Conservation (phyloP, 2,329 filamentous ascomycete species). For the Pseudopyricularia cyperi region DNA sequence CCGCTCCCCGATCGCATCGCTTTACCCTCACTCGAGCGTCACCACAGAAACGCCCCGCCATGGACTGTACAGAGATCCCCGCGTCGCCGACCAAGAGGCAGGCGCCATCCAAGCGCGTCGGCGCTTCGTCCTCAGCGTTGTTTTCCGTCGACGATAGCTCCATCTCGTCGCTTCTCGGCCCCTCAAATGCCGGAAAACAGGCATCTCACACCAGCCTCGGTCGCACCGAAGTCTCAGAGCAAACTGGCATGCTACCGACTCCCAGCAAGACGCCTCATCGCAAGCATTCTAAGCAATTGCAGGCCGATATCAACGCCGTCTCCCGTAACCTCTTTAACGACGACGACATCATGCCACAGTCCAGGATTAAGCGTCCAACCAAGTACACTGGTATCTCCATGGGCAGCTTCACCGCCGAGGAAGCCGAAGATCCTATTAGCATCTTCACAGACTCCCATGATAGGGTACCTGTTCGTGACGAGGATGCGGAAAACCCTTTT, state of each 20-base stretch:
- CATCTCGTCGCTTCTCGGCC: constrained; percentile 27
- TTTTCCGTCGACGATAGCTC: constrained; percentile 27
- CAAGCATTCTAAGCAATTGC: constrained; percentile 42
- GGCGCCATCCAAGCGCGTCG: constrained; percentile 31
- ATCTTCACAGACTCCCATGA: constrained; percentile 76
- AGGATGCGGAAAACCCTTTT: constrained; percentile 61
- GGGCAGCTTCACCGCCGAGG: constrained; percentile 45
- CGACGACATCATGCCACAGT: constrained; percentile 40
- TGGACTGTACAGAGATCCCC: constrained; percentile 24
- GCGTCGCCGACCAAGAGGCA: constrained; percentile 37
- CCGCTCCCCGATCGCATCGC: constrained; percentile 12
- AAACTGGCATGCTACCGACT: constrained; percentile 53
- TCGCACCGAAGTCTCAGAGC: constrained; percentile 14
- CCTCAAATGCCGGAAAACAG: constrained; percentile 9
- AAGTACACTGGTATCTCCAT: constrained; percentile 41
- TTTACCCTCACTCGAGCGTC: constrained; percentile 13
- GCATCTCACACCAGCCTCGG: constrained; percentile 8
- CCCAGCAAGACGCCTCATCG: constrained; percentile 62
- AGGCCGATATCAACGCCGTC: constrained; percentile 37
- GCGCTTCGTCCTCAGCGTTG: constrained; percentile 32
- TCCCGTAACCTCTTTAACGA: constrained; percentile 52
- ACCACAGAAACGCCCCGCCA: background rate
- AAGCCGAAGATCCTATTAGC: constrained; percentile 46
- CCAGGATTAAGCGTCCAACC: constrained; percentile 44
- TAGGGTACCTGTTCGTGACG: constrained; percentile 54